Conservation (phyloP, 2,329 filamentous ascomycete genomes). For the Phoma herbarum region DNA sequence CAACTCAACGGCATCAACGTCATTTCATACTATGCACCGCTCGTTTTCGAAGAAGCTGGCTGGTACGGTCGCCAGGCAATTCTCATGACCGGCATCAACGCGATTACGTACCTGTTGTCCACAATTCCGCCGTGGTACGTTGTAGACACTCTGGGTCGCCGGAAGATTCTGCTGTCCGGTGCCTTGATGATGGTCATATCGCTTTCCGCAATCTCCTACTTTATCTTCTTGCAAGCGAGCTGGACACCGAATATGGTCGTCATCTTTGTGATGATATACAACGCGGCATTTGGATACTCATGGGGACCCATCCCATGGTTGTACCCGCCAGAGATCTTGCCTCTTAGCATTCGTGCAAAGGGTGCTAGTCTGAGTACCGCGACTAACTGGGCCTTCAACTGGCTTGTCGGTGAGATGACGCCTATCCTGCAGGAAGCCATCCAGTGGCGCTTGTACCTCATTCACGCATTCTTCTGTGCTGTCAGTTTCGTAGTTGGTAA, state of each 20-base stretch:
- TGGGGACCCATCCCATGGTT: constrained; percentile 99
- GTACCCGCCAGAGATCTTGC: constrained; percentile 98
- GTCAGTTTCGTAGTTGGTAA: constrained; percentile 95
- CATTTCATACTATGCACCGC: constrained; percentile 97
- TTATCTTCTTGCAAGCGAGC: constrained; percentile 84
- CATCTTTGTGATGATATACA: constrained; percentile 97
- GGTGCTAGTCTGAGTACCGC: constrained; percentile 96
- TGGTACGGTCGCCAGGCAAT: constrained; percentile 91
- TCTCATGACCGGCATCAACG: constrained; percentile 97
- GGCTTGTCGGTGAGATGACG: constrained; percentile 94
- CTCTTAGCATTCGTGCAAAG: constrained; percentile 95
- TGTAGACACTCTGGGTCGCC: constrained; percentile 89
- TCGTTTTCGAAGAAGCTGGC: constrained; percentile 96
- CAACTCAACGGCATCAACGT: constrained; percentile 99
- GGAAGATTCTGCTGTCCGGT: constrained; percentile 87
- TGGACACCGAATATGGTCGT: constrained; percentile 87
- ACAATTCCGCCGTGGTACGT: constrained; percentile 98
- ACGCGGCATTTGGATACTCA: constrained; percentile 94
- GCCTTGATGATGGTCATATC: constrained; percentile 90
- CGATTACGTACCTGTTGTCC: constrained; percentile 86
- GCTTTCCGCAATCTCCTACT: constrained; percentile 90
- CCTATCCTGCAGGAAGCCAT: constrained; percentile 92
- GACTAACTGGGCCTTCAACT: constrained; percentile 98
- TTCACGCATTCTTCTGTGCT: constrained; percentile 97
- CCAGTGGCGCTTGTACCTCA: constrained; percentile 89